Conservation (phyloP, 108 stramenopile species). For the Schizochytrium sp. region DNA sequence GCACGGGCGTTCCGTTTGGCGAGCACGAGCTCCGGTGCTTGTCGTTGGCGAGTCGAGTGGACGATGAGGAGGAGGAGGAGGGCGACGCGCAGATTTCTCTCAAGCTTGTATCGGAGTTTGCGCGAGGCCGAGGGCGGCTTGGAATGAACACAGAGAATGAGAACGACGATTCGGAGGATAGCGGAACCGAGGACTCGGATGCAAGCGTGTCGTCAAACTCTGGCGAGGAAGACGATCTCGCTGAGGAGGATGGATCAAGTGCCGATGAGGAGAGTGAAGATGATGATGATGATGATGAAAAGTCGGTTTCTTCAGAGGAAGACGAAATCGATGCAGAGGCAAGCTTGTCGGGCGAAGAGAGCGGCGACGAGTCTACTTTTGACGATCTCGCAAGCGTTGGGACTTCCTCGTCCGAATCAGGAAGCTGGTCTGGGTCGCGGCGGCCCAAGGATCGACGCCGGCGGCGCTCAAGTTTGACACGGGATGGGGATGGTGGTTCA, state of each 20-base stretch:
- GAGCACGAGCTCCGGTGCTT: no score
- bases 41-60: background rate
- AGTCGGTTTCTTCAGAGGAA: background rate
- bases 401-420: no score
- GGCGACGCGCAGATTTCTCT: background rate
- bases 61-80: background rate
- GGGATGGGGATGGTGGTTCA: no score
- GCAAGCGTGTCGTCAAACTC: background rate
- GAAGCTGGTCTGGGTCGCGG: no score
- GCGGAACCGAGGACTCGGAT: background rate
- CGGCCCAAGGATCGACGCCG: no score
- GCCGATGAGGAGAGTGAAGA: background rate
- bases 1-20: no score
- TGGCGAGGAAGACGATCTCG: background rate
- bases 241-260: background rate
- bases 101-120: background rate
- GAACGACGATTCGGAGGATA: no score
- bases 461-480: no score
- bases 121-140: background rate
- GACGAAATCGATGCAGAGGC: no score
- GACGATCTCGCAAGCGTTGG: no score
- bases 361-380: no score
- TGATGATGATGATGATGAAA: background rate
- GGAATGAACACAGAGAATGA: background rate
- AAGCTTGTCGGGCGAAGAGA: no score